Base-by-base conservation (phyloP, 768 basidiomycete genomes). In the Mycena galopus region DNA sequence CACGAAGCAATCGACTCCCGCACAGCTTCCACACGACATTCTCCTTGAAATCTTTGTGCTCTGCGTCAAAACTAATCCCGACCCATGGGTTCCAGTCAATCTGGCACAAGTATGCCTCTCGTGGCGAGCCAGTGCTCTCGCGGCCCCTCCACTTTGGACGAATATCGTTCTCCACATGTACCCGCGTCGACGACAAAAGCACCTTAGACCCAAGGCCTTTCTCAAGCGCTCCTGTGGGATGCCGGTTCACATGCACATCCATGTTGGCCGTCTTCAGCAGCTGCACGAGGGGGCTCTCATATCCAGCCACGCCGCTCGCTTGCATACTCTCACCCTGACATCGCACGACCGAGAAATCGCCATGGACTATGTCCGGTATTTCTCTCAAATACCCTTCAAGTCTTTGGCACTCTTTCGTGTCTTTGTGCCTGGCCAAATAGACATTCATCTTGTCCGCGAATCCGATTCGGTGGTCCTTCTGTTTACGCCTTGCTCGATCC, bases 181-280 rank as follows among this genome's bases (percentile, higher is more conserved):
- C 39, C 21, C 44, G 19, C 14, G 58, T 25, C 58, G 4, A 23
- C 10, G 25, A 39, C 61, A 62, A 32, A 21, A 19, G 29, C 61
- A 62, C 30, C 61, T 62, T 19, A 42, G 44, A 30, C 9, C 61
- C 42, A 62, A 62, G 44, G 42, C 61, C 2, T 62, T 62, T 12
- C 42, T 62, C 14, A 29, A 50, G 10, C 61, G 61, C 32, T 47
- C 61, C 27, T 29, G 29, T 12, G 42, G 42, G 8, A 21, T 62
- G 16, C 61, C 44, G 19, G 23, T 62, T n/a, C 25, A 4, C 44
- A 62, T 62, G 19, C 42, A 47, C 44, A 30, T 62, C 30, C 29
- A 33, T 12, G 29, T 44, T 21, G 19, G 27, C 21, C 44, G 61
- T 17, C 30, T 12, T 50, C 61, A 12, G 10, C 16, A 44, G 21